Base-by-base conservation (phyloP, 768 basidiomycete species). In the Hypsizygus marmoreus region DNA sequence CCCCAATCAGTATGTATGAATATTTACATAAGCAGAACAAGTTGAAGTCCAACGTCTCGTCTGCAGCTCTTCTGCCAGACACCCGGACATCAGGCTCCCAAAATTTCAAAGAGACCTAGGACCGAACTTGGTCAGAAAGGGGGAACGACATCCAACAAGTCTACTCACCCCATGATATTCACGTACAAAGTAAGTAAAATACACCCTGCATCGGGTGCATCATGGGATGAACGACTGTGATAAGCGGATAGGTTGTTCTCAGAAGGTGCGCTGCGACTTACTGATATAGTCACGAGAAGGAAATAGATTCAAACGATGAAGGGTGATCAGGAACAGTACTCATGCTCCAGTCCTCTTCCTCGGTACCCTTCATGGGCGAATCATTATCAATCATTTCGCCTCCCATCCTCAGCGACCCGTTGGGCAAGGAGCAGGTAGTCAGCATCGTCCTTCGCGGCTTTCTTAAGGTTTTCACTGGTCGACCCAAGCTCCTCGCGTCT, bases 281-380 rank as follows among this genome's bases (percentile, higher is more conserved):
- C 25, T 4, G 33, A 16, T 32, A 3, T 13, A 22, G 22, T 50
- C 36, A 48, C 3, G 40, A 31, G 19, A 44, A 22, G n/a, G 40
- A 30, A 46, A 51, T 42, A 19, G 52, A 43, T n/a, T 50, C 45
- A 26, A 45, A 48, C 23, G 41, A 34, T 6, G 20, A 12, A 26
- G 47, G 9, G 24, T 43, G 13, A 24, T 38, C 26, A 24, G 40
- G 17, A 26, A 33, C 26, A 11, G 35, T 49, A 8, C 58, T 50
- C 17, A 56, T 43, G 54, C 73, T 76, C 73, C 74, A 75, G 55
- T 75, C 75, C 30, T 72, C 67, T 51, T 77, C 75, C 43, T 68
- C 62, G 20, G 42, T 50, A 28, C 43, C 28, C 12, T 46, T 42
- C 47, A 53, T 47, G 26, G 51, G 12, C 38, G 17, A 50, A 39